Base-by-base conservation (phyloP, 2,329 filamentous ascomycete species). In the Teratosphaeria destructans region DNA sequence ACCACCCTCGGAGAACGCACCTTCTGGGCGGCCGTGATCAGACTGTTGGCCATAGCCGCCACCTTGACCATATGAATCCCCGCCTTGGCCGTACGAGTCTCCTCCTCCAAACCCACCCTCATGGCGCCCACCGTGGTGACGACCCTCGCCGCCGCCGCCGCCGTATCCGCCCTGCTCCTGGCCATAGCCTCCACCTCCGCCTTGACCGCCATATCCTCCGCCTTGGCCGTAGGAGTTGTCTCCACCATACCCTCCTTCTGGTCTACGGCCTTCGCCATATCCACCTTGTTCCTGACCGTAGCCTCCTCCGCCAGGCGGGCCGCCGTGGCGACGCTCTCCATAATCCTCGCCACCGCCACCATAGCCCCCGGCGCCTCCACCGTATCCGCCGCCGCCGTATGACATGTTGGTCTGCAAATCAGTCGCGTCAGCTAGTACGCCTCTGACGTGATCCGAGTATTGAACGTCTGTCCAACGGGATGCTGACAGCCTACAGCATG, bases 21-120 rank as follows among this genome's bases (percentile, higher is more conserved):
- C 68, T 49, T 70, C 67, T 11, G 32, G 64, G 35, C 68, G 63
- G 10, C 63, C 61, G 52, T 70, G 66, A 54, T 71, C 68, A 26
- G 67, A 69, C 43, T 70, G 67, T 35, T 70, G 68, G 47, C 67
- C 68, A 26, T 70, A 67, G 12, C 64, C 63, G 55, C 66, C 64
- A 26, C 66, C 58, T 29, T 65, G 59, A 60, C 64, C 57, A 39
- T 59, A 49, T 54, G 62, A 55, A 27, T 60, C 37, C 56, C 59
- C 64, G 26, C 66, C 58, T 29, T 65, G 59, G 60, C 64, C 57
- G 39, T 59, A 49, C 53, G 62, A 55, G 34, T 60, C 32, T 39
- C 37, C 55, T 16, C 62, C 62, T 43, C 59, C 54, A 49, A 61
- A 63, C 23, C 60, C 62, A 32, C 60, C 60, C 5, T 59, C 62